Percentiles rank a stretch among this genome's conserved stretches.
These are phyloP conservation scores for Phytophthora foliorum DNA, from an alignment of 352 stramenopile species.

Conservation along the genomic window DNA sequence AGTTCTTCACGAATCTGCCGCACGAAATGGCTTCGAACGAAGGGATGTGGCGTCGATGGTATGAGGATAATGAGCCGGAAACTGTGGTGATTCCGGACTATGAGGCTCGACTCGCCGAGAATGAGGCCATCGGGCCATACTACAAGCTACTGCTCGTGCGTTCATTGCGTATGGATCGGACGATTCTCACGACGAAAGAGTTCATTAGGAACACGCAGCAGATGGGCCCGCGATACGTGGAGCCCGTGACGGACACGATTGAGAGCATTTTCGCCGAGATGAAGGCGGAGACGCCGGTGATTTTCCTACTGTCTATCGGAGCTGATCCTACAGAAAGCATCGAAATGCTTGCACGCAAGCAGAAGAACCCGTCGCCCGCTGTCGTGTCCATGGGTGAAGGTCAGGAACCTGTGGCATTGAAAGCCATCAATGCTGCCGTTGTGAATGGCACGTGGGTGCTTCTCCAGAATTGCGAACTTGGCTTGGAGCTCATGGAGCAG, in stretches of 20 bases:
- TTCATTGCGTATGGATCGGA: constrained; percentile 97
- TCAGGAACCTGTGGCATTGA: constrained; percentile 97
- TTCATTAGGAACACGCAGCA: constrained; percentile 97
- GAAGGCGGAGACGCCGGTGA: constrained; percentile 96
- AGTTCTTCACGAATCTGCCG: constrained; percentile 97
- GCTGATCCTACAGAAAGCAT: constrained; percentile 98
- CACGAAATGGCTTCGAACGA: constrained; percentile 98
- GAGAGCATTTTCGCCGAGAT: constrained; percentile 98
- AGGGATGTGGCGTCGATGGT: constrained; percentile 97
- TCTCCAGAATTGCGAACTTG: constrained; percentile 98
- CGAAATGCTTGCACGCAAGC: constrained; percentile 96
- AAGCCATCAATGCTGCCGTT: constrained; percentile 97
- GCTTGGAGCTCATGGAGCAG: constrained; percentile 98
- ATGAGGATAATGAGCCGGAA: constrained; percentile 98
- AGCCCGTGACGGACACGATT: constrained; percentile 99
- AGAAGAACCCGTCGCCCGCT: constrained; percentile 96
- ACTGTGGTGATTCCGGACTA: constrained; percentile 97
- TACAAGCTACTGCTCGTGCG: constrained; percentile 98
- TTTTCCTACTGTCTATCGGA: constrained; percentile 98
- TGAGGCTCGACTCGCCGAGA: constrained; percentile 93
- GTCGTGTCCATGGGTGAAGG: constrained; percentile 99
- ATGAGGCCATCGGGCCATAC: constrained; percentile 96
- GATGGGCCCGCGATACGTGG: constrained; percentile 97
- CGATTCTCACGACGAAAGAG: constrained; percentile 97
- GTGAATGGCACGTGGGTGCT: constrained; percentile 98